Evolutionary conservation across 306 rosid species (phyloP).

Genomic region (Dalbergia cochinchinensis): DNA sequence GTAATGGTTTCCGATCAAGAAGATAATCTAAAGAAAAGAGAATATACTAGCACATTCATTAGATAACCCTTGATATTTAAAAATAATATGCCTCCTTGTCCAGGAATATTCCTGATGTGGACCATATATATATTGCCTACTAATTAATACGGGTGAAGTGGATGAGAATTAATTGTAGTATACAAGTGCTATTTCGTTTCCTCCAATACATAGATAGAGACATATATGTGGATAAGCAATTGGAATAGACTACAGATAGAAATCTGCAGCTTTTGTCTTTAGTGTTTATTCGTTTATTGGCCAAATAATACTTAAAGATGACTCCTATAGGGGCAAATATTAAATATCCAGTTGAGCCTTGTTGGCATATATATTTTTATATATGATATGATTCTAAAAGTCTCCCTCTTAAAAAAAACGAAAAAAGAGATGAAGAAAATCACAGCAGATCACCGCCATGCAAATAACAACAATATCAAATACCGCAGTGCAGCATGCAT

Average conservation of each 20-base stretch:
- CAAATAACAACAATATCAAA: conserved; percentile 13
- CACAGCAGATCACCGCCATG: conserved; percentile 25
- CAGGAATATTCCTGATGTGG: conserved; percentile 59
- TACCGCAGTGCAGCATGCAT: background rate
- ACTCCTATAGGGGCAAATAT: background rate
- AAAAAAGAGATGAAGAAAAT: background rate
- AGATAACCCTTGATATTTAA: conserved; percentile 18
- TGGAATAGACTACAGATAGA: background rate
- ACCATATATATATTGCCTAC: conserved; percentile 34
- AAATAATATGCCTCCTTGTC: conserved; percentile 39
- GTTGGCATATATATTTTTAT: background rate
- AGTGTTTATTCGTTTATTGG: background rate
- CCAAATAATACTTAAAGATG: conserved; percentile 2
- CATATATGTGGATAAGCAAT: background rate
- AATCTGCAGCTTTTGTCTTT: conserved; percentile 39
- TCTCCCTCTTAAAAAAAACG: background rate
- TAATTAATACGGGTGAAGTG: background rate
- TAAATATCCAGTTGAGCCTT: background rate
- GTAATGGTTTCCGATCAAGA: background rate
- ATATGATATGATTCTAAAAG: conserved; percentile 17
- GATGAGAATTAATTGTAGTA: conserved; percentile 32
- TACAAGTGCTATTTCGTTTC: conserved; percentile 21
- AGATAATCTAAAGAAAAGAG: conserved; percentile 50
- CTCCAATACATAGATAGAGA: background rate
- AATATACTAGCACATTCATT: conserved; percentile 56